These are phyloP conservation scores for Suillus americanus DNA, from an alignment of 768 basidiomycete genomes.

Conservation along the genomic window DNA sequence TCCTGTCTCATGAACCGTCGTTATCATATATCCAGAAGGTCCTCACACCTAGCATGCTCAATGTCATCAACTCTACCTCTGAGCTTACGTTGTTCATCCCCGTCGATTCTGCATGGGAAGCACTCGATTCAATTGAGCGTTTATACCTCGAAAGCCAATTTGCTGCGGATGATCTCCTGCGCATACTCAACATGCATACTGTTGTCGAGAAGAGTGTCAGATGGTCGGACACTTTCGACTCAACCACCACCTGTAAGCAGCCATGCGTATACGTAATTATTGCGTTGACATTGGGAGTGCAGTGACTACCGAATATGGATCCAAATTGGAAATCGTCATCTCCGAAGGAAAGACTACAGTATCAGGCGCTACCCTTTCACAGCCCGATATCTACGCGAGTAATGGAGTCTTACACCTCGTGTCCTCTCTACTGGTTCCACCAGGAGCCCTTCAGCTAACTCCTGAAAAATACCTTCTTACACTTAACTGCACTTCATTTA, in stretches of 20 bases:
- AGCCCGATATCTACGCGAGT: constrained; percentile 87
- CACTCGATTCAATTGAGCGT: constrained; percentile 72
- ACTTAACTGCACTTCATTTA: constrained; percentile 88
- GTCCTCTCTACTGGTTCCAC: constrained; percentile 77
- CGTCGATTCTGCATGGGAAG: constrained; percentile 79
- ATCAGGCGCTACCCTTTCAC: constrained; percentile 57
- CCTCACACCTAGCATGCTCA: constrained; percentile 56
- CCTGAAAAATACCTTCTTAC: constrained; percentile 95
- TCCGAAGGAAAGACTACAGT: constrained; percentile 53
- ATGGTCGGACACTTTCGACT: constrained; percentile 65
- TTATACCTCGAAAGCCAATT: constrained; percentile 88
- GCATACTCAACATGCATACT: constrained; percentile 79
- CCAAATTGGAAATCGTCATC: constrained; percentile 58
- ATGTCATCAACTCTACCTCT: constrained; percentile 61
- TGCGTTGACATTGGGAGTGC: neutral
- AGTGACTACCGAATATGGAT: constrained; percentile 76
- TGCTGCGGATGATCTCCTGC: constrained; percentile 74
- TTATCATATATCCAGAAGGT: constrained; percentile 77
- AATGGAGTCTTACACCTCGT: constrained; percentile 95
- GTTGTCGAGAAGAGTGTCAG: constrained; percentile 57
- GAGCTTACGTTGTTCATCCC: constrained; percentile 90
- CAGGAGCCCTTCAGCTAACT: constrained; percentile 74
- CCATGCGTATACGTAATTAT: too few species aligned
- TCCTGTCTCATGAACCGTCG: constrained; percentile 57
- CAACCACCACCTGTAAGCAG: constrained; percentile 53